Evolutionary conservation across 768 basidiomycete genomes (phyloP).

Genomic region (Serendipita sp.): DNA sequence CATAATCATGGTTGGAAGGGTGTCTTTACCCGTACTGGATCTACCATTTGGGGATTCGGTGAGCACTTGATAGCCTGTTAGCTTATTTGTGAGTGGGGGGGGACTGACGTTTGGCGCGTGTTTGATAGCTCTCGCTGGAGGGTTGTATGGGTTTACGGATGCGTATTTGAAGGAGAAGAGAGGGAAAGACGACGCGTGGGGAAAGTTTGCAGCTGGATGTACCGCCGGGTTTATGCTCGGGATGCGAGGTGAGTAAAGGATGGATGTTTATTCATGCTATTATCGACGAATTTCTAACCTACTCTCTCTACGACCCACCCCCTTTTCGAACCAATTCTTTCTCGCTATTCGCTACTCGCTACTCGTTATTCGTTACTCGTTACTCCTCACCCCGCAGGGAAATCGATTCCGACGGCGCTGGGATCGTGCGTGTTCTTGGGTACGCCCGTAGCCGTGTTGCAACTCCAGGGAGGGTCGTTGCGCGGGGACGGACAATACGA

Average conservation of each 20-base stretch:
- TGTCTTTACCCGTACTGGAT: background rate
- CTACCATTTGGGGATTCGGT: background rate
- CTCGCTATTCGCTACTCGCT: too few species aligned
- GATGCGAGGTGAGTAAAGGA: background rate
- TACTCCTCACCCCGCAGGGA: too few species aligned
- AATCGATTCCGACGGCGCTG: background rate
- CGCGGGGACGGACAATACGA: background rate
- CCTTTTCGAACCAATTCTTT: too few species aligned
- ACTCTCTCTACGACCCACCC: too few species aligned
- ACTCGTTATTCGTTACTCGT: too few species aligned
- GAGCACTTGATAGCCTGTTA: background rate
- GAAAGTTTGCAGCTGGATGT: background rate
- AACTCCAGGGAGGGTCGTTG: background rate
- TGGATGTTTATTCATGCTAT: too few species aligned
- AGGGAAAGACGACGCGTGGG: background rate
- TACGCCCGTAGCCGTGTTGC: background rate
- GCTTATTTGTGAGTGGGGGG: background rate
- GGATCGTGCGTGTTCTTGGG: background rate
- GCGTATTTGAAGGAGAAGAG: background rate
- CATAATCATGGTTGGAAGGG: slow-evolving; percentile 1
- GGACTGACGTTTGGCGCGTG: background rate
- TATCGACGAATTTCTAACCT: too few species aligned
- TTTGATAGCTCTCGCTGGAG: background rate
- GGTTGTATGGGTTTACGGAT: background rate
- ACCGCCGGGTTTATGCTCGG: background rate